Evolutionary conservation across 805 yeast genomes (phyloP).

Genomic region (Torulaspora franciscae): DNA sequence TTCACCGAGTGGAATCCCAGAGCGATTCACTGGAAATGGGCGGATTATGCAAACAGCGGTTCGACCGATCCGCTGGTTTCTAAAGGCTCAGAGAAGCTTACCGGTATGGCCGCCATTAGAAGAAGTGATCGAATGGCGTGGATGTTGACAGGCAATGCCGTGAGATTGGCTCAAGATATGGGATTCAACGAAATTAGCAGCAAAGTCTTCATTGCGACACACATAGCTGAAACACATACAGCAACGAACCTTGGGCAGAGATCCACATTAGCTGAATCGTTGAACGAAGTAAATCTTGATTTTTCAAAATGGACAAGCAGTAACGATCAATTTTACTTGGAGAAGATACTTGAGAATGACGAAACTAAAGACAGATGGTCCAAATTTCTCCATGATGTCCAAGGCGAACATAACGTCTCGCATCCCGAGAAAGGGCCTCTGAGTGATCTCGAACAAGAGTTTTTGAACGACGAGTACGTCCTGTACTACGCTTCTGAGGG

Average conservation of each 20-base stretch:
- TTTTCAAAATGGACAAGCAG: constrained; percentile 32
- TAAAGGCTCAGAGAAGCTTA: constrained; percentile 46
- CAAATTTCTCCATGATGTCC: constrained; percentile 15
- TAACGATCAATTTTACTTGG: constrained; percentile 33
- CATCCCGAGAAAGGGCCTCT: constrained; percentile 11
- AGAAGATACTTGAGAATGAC: constrained; percentile 26
- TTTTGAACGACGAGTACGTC: constrained; percentile 34
- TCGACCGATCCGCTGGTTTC: constrained; percentile 26
- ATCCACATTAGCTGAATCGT: constrained; percentile 69
- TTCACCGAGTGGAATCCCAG: constrained; percentile 96
- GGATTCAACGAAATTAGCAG: constrained; percentile 71
- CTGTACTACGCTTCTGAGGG: constrained; percentile 23
- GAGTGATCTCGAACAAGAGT: constrained; percentile 29
- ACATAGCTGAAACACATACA: constrained; percentile 73
- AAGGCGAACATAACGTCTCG: constrained; percentile 3
- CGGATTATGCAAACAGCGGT: constrained; percentile 69
- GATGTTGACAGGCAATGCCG: constrained; percentile 87
- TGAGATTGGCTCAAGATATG: constrained; percentile 81
- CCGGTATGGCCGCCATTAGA: constrained; percentile 80
- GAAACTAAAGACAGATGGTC: constrained; percentile 27
- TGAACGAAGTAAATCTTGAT: constrained; percentile 56
- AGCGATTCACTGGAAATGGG: constrained; percentile 85
- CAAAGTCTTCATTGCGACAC: constrained; percentile 75
- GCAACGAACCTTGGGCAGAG: constrained; percentile 77
- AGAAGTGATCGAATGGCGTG: constrained; percentile 87